Base-by-base conservation (phyloP, 352 stramenopile species). In the Globisporangium spiculum region DNA sequence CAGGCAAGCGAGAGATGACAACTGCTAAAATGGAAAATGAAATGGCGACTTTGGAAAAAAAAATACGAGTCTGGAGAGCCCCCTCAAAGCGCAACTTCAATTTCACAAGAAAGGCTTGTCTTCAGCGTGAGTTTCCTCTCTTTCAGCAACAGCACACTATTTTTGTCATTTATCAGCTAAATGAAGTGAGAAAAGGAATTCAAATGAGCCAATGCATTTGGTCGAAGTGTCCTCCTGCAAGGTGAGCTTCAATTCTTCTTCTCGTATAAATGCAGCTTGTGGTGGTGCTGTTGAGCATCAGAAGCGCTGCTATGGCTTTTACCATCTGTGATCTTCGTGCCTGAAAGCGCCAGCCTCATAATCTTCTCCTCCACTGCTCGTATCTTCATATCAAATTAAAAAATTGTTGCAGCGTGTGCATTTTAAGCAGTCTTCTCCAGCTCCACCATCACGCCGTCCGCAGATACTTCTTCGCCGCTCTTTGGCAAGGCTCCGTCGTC, bases 371-470 rank as follows among this genome's bases (percentile, higher is more conserved):
- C 52, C 52, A 20, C 55, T 55, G 24, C 36, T 55, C 36, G 59
- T 53, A 55, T 34, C 38, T 6, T 55, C 59, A 64, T 65, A 65
- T 56, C 59, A 65, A 65, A 56, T 65, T 32, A 60, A 60, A 61
- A 60, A 44, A 26, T 0, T 61, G 14, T 34, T 52, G 44, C 30
- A 34, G 30, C 24, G 12, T 27, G 54, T 27, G n/a, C 30, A 32
- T 30, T 10, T 66, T 73, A 68, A 24, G 30, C 24, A 4, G 4
- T 46, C 55, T 73, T 63, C n/a, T 79, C 63, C 12, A 81, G 52
- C 60, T 81, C 57, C 10, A 81, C 60, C 9, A 66, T 60, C 20
- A 78, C 66, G 61, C 38, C 62, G 12, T 81, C 75, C 50, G 67
- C 60, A 20, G 71, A 32, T 4, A 61, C 68, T 16, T 64, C 27